Base-by-base conservation (phyloP, 192 early-diverging fungal species). In the Backusella sp. region DNA sequence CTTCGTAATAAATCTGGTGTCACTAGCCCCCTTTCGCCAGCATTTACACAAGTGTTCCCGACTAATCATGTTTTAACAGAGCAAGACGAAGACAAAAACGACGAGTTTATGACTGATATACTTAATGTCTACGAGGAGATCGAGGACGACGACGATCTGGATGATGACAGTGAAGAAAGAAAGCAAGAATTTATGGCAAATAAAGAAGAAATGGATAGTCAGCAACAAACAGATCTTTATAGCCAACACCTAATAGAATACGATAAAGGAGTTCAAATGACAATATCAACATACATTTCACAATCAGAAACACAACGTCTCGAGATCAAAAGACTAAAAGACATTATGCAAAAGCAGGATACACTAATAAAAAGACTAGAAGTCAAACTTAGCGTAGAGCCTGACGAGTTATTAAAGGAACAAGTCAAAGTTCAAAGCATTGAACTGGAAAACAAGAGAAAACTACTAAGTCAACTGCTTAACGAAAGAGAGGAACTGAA, bases 391-490 rank as follows among this genome's bases (percentile, higher is more conserved):
- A 30, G 11, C 2, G n/a, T 19, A 3, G 66, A 69, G 15, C 39
- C 73, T 34, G 69, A 70, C 14, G 23, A 46, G 28, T 52, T 79
- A 35, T 46, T 79, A 42, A 36, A 49, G 39, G 49, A 79, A 12
- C 73, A 79, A 56, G 77, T 79, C 1, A 67, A 79, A 17, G 30
- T 79, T 14, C 77, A 79, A 46, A 67, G 36, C 1, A 74, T 79
- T 36, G 77, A 79, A 70, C 30, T 79, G 12, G 77, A 79, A 62
- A 53, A 74, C 53, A 79, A 79, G n/a, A 66, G 73, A 39, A 73
- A 79, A 14, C 8, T 79, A 41, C 26, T 79, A 28, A 74, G 44
- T 15, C 77, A 79, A 19, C 12, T 79, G 26, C 59, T 79, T 6
- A 79, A 73, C 14, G 77, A 79, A 53, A 36, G 77, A n/a, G 73